Percentiles rank a stretch among this genome's conserved stretches.
Evolutionary conservation across 2,329 filamentous ascomycete species (phyloP).

Genomic region (Taxawa tesnikishii): DNA sequence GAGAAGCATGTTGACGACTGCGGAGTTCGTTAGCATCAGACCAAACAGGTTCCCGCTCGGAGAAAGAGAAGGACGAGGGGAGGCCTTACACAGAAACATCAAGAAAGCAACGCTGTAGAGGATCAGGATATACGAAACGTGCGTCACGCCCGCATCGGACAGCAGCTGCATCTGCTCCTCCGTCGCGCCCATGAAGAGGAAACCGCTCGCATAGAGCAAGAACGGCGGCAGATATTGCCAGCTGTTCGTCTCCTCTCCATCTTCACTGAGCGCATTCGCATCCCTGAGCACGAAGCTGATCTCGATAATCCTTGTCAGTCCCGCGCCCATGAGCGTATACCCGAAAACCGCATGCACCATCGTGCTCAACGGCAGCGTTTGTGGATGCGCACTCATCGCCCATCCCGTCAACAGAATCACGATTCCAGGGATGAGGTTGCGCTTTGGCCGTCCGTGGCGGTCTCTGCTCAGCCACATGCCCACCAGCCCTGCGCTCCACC

Average conservation of each 20-base stretch:
- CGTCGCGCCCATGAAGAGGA: constrained; percentile 94
- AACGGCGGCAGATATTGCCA: constrained; percentile 24
- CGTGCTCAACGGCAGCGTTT: constrained; percentile 69
- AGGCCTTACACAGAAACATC: constrained; percentile 63
- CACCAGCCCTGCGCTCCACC: constrained; percentile 88
- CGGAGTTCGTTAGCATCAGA: not conserved
- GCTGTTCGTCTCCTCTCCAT: constrained; percentile 36
- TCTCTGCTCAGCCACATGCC: constrained; percentile 86
- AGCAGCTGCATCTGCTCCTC: constrained; percentile 89
- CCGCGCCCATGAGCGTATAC: constrained; percentile 88
- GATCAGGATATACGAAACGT: constrained; percentile 86
- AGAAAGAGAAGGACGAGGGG: not conserved
- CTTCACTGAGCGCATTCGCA: constrained; percentile 27
- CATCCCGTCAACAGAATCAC: constrained; percentile 88
- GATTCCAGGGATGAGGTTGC: constrained; percentile 85
- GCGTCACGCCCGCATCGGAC: constrained; percentile 61
- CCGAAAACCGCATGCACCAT: constrained; percentile 85
- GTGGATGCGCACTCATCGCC: constrained; percentile 88
- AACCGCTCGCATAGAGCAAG: constrained; percentile 80
- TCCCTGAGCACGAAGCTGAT: constrained; percentile 80
- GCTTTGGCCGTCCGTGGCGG: constrained; percentile 71
- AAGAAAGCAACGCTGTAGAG: constrained; percentile 84
- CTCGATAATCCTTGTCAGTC: constrained; percentile 74
- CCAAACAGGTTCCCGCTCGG: constrained; percentile 1
- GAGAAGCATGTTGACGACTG: constrained; percentile 72